Evolutionary conservation across 305 asterid genomes (phyloP).

Genomic region (Solanum hybrid): DNA sequence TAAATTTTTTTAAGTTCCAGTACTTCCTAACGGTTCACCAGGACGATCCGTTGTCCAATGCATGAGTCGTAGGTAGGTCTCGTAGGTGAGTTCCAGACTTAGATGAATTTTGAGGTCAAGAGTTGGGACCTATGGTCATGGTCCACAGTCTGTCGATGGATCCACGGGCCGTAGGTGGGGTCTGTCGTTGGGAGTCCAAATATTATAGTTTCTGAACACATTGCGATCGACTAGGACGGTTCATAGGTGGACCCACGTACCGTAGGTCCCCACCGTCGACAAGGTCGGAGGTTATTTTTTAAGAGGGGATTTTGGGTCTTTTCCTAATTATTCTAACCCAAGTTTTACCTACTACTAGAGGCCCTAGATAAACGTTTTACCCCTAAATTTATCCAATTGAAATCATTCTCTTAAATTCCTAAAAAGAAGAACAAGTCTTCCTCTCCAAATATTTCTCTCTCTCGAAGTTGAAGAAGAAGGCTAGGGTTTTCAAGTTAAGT

Average conservation of each 20-base stretch:
- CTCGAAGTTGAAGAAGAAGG: background rate
- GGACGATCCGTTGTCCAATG: background rate
- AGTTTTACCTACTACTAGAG: background rate
- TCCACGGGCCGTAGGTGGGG: background rate
- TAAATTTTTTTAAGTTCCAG: background rate
- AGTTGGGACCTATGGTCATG: background rate
- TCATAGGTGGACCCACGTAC: background rate
- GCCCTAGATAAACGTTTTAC: background rate
- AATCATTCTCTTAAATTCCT: background rate
- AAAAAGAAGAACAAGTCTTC: background rate
- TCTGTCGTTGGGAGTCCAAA: background rate
- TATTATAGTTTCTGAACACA: background rate
- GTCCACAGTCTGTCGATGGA: background rate
- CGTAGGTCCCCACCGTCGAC: background rate
- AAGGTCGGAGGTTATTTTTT: background rate
- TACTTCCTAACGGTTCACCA: background rate
- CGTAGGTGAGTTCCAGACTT: background rate
- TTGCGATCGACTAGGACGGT: background rate
- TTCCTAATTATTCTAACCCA: background rate
- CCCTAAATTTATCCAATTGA: background rate
- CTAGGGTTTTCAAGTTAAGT: background rate
- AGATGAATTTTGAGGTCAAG: background rate
- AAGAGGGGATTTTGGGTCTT: background rate
- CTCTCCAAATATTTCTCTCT: background rate
- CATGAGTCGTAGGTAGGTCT: background rate